Evolutionary conservation across 2,329 filamentous ascomycete species (phyloP).

Genomic region (Beauveria bassiana): DNA sequence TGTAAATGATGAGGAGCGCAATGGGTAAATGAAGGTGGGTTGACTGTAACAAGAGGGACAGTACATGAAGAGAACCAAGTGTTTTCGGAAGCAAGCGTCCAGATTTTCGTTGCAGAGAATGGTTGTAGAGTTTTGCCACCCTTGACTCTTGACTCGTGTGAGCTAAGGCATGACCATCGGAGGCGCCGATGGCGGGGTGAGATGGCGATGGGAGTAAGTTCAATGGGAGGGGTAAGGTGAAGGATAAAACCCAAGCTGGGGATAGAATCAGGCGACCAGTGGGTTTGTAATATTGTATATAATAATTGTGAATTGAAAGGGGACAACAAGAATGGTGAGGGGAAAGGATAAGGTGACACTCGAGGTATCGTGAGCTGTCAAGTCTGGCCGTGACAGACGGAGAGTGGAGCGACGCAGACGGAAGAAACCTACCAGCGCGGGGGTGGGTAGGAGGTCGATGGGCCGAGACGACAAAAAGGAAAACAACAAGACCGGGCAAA

Average conservation of each 20-base stretch:
- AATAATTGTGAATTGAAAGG: neutral
- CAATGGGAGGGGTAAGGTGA: neutral
- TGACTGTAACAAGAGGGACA: neutral
- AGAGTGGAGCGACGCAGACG: neutral
- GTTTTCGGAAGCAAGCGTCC: neutral
- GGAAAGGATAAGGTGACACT: constrained; percentile 2
- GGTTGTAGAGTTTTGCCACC: constrained; percentile 8
- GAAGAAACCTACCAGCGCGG: neutral
- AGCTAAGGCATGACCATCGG: constrained; percentile 9
- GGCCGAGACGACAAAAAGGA: neutral
- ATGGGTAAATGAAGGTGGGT: neutral
- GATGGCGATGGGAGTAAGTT: neutral
- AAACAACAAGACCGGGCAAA: no score
- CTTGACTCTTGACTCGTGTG: constrained; percentile 12
- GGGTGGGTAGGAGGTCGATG: neutral
- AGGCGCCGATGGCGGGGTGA: constrained; percentile 6
- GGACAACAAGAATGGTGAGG: neutral
- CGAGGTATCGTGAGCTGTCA: constrained; percentile 6
- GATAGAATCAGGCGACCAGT: neutral
- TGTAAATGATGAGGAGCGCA: neutral
- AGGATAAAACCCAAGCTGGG: neutral
- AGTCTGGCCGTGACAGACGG: neutral
- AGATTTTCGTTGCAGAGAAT: neutral
- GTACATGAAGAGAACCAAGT: neutral
- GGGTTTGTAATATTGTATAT: neutral